A percentile compares a stretch with the other conserved stretches of the same genome.
Evolutionary conservation across 176 grass and related monocot species (phyloP).

Genomic region (Oryza glaberrima): DNA sequence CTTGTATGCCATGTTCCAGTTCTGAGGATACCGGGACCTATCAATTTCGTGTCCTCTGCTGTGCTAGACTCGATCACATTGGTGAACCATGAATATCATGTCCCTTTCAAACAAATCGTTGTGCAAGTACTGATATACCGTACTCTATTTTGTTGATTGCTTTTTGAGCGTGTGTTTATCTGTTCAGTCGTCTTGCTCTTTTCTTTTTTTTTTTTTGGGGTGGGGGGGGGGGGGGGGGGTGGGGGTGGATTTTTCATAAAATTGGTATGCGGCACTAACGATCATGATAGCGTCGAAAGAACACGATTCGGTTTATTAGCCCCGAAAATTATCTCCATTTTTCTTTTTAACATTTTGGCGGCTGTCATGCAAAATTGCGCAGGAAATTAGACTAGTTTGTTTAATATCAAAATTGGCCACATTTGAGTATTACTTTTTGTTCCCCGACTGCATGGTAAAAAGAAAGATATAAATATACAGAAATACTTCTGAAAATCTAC

Average conservation of each 20-base stretch:
- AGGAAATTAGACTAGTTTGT: too few relatives aligned
- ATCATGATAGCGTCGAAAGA: not conserved
- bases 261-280: too few relatives aligned
- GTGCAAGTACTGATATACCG: constrained; percentile 24
- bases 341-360: too few relatives aligned
- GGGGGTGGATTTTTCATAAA: too few relatives aligned
- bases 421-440: too few relatives aligned
- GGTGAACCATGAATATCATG: constrained; percentile 37
- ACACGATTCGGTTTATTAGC: not conserved
- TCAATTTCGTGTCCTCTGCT: constrained; percentile 32
- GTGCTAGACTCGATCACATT: constrained; percentile 42
- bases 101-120: constrained; percentile 35
- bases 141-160: not conserved
- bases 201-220: not conserved
- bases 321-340: not conserved
- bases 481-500: too few relatives aligned
- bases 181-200: not conserved
- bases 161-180: not conserved
- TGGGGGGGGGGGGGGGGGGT: too few relatives aligned
- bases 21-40: constrained; percentile 31
- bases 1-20: constrained; percentile 42
- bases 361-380: too few relatives aligned
- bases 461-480: too few relatives aligned
- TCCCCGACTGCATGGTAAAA: too few relatives aligned
- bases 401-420: too few relatives aligned